phyloP scores from a whole-genome alignment of 2,329 filamentous ascomycete species.

The Knufia petricola region DNA sequence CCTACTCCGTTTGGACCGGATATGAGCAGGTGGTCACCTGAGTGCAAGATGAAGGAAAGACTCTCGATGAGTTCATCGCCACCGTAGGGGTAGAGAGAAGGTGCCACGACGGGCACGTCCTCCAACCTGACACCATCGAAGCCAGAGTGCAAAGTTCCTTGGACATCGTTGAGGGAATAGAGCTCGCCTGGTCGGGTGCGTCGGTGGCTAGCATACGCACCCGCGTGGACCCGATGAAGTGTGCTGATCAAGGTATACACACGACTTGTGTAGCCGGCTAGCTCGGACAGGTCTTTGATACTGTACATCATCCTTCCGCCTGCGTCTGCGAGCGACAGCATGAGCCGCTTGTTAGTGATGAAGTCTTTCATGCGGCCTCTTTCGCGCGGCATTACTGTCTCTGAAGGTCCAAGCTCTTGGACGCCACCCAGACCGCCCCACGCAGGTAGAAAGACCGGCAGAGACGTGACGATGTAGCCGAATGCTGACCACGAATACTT shows the following conservation, averaged over 20 bases:
- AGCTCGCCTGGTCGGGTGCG: conserved; percentile 56
- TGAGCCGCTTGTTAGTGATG: conserved; percentile 96
- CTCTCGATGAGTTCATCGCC: conserved; percentile 87
- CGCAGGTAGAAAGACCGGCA: conserved; percentile 87
- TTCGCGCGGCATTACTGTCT: conserved; percentile 47
- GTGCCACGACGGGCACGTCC: conserved; percentile 85
- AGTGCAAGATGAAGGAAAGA: conserved; percentile 77
- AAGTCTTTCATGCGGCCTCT: conserved; percentile 93
- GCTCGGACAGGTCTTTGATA: conserved; percentile 92
- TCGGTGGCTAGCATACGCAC: conserved; percentile 59
- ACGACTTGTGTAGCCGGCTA: conserved; percentile 90
- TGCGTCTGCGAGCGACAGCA: conserved; percentile 93
- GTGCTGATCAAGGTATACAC: conserved; percentile 95
- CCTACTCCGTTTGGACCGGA: conserved; percentile 92
- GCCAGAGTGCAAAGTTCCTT: conserved; percentile 87
- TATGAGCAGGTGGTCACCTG: conserved; percentile 86
- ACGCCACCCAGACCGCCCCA: conserved; percentile 62
- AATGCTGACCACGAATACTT: conserved; percentile 99
- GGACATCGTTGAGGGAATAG: conserved; percentile 81
- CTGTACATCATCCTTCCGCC: conserved; percentile 99
- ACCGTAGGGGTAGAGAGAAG: conserved; percentile 74
- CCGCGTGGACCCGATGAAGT: conserved; percentile 82
- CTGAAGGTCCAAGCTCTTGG: conserved; percentile 17
- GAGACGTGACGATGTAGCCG: conserved; percentile 83
- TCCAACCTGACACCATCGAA: conserved; percentile 92